These are phyloP conservation scores for Porogramme epimiltina DNA, from an alignment of 1,284 basidiomycete genomes.

Conservation along the genomic window DNA sequence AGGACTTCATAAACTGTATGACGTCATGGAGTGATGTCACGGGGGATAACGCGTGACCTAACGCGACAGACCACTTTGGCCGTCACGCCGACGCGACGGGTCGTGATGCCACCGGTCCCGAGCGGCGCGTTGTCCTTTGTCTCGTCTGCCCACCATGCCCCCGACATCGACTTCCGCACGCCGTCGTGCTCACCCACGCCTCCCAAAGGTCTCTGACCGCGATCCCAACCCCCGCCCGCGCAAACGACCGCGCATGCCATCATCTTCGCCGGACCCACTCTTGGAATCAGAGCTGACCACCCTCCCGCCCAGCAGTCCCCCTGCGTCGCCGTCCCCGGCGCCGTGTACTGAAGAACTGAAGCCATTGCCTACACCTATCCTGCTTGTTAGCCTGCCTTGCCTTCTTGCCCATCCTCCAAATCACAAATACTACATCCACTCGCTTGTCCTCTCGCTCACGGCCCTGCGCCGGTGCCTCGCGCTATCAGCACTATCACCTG, in stretches of 20 bases:
- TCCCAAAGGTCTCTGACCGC: background rate
- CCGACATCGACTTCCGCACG: too few species aligned
- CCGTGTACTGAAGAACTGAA: conserved; percentile 14
- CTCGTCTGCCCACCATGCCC: too few species aligned
- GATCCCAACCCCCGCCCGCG: conserved; percentile 23
- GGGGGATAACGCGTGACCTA: too few species aligned
- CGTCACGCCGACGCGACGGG: too few species aligned
- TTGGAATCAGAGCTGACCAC: conserved; percentile 10
- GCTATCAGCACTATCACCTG: conserved; percentile 50
- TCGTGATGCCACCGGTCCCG: too few species aligned
- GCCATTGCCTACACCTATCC: conserved; percentile 46
- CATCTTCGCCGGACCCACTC: background rate
- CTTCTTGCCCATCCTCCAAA: conserved; percentile 64
- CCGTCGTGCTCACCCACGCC: too few species aligned
- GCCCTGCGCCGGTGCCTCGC: conserved; percentile 57
- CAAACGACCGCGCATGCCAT: conserved; percentile 27
- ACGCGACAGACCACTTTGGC: too few species aligned
- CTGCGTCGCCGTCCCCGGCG: conserved; percentile 2
- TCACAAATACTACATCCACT: conserved; percentile 52
- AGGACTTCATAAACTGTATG: too few species aligned
- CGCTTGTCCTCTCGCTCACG: conserved; percentile 55
- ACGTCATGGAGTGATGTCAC: conserved; percentile 8
- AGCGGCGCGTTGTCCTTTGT: too few species aligned
- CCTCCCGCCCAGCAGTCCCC: conserved; percentile 17
- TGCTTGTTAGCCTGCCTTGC: conserved; percentile 62